phyloP scores from a whole-genome alignment of 139 green algal species.

The Spirogloea muscicola region DNA sequence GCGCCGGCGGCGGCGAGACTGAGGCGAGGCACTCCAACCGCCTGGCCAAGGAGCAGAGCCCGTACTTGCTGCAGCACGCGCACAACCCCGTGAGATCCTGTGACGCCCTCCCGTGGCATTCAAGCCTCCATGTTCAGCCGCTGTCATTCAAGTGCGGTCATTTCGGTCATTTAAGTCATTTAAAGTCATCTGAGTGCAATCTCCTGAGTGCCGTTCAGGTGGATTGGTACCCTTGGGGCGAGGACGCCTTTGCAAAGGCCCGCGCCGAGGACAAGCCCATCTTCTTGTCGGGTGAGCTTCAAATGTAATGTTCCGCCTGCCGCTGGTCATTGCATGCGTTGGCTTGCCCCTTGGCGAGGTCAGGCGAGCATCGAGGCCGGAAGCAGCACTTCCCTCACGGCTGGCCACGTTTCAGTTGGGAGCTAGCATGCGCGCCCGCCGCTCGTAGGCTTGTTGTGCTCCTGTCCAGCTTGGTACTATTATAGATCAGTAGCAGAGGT shows the following conservation, averaged over 20 bases:
- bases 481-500: no score
- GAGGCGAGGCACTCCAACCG: constrained; percentile 40
- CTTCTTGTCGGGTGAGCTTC: constrained; percentile 66
- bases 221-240: constrained; percentile 81
- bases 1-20: no score
- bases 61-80: constrained; percentile 57
- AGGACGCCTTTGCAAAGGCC: constrained; percentile 70
- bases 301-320: constrained; percentile 70
- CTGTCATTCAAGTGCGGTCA: background rate
- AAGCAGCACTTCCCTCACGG: no score
- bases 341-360: no score
- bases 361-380: no score
- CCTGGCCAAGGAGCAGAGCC: constrained; percentile 56
- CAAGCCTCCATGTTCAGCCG: background rate
- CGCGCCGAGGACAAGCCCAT: constrained; percentile 71
- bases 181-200: background rate
- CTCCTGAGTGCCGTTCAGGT: constrained; percentile 53
- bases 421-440: no score
- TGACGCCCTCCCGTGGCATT: background rate
- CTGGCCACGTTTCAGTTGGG: no score
- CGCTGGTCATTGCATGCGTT: no score
- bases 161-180: no score
- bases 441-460: no score
- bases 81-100: constrained; percentile 66
- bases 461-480: no score